These are phyloP conservation scores for Fusarium veterinarium DNA, from an alignment of 2,329 filamentous ascomycete species.

Conservation along the genomic window DNA sequence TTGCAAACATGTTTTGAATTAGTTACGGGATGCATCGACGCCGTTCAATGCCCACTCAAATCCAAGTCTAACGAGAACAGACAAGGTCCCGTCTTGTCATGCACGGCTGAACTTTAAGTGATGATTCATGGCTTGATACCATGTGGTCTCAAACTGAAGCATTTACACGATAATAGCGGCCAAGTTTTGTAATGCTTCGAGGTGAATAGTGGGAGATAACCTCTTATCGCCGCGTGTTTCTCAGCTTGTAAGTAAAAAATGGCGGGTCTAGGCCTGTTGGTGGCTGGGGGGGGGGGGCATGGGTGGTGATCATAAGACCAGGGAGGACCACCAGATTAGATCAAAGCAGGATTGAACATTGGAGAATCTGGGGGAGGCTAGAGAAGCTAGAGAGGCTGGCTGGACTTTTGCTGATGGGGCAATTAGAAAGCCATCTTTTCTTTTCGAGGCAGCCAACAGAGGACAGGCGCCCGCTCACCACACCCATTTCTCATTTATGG, in stretches of 20 bases:
- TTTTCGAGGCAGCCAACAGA: not conserved
- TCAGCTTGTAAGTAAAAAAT: not conserved
- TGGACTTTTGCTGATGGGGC: constrained; percentile 11
- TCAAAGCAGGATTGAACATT: constrained; percentile 29
- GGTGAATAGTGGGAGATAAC: not conserved
- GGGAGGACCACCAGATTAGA: constrained; percentile 18
- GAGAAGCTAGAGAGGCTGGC: not conserved
- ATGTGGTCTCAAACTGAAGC: constrained; percentile 10
- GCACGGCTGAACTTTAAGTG: constrained; percentile 9
- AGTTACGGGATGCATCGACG: constrained; percentile 31
- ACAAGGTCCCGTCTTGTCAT: not conserved
- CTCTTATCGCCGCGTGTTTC: constrained; percentile 11
- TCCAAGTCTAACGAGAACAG: not conserved
- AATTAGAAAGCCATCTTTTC: constrained; percentile 22
- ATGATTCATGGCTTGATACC: constrained; percentile 29
- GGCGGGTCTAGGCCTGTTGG: constrained; percentile 11
- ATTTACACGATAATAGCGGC: constrained; percentile 16
- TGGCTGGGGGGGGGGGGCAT: constrained; percentile 23
- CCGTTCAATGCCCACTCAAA: constrained; percentile 19
- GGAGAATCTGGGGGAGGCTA: constrained; percentile 18
- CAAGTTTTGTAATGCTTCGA: not conserved
- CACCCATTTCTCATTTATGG: constrained; percentile 28
- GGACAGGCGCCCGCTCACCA: constrained; percentile 12
- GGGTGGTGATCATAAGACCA: constrained; percentile 31
- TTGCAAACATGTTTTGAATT: not conserved